A percentile compares a stretch with the other conserved stretches of the same genome.
Evolutionary conservation across 179 eudicot genomes (phyloP).

Genomic region (Silene coronaria): DNA sequence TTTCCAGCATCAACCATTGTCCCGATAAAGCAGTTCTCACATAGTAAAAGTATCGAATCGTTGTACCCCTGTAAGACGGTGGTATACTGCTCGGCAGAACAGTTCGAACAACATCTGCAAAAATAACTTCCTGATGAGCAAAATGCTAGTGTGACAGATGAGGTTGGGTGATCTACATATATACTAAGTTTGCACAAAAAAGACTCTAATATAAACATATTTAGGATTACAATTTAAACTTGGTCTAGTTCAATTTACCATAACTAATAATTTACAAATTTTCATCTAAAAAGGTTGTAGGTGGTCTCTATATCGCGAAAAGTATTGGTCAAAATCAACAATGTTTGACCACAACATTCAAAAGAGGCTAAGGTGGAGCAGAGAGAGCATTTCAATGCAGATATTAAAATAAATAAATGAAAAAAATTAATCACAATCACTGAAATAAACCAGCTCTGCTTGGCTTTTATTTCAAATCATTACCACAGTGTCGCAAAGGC

Average conservation of each 20-base stretch:
- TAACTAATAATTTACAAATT: background rate
- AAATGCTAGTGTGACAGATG: slow-evolving; percentile 10
- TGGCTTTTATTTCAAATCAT: background rate
- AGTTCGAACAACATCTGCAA: slow-evolving; percentile 73
- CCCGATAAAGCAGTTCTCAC: slow-evolving; percentile 58
- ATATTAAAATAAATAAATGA: no score
- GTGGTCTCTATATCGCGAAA: background rate
- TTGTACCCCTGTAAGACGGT: slow-evolving; percentile 84
- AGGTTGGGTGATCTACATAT: background rate
- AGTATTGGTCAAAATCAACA: background rate
- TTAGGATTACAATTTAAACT: background rate
- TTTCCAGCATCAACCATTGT: slow-evolving; percentile 56
- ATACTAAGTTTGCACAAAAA: background rate
- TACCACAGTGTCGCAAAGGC: background rate
- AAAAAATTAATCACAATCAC: background rate
- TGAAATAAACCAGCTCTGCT: background rate
- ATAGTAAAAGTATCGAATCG: slow-evolving; percentile 82
- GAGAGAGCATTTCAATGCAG: background rate
- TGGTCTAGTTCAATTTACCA: background rate
- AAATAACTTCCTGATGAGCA: slow-evolving; percentile 23
- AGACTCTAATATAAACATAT: background rate
- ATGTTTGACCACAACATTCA: background rate
- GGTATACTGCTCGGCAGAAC: slow-evolving; percentile 73
- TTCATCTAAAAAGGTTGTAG: background rate
- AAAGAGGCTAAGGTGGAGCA: background rate